Conservation (phyloP, 2,329 filamentous ascomycete species). For the Colletotrichum theobromicola region DNA sequence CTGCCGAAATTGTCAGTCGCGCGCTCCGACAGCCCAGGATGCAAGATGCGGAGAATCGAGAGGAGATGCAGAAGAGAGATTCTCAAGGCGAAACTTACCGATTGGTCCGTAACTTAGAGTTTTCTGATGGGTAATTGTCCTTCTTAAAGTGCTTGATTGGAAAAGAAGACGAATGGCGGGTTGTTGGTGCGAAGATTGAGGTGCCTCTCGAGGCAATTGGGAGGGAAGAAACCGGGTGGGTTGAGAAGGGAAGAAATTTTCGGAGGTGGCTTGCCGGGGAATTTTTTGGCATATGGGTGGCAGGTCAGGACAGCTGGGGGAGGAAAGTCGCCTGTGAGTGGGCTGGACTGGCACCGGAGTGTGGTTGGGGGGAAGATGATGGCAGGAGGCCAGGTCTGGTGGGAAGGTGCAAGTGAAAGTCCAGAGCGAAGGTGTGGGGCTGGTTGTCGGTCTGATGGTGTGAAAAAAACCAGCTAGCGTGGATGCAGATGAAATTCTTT, state of each 20-base stretch:
- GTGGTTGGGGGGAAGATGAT: background rate
- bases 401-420: background rate
- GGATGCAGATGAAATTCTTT: background rate
- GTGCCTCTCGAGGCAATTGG: background rate
- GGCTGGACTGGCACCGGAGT: slow-evolving; percentile 8
- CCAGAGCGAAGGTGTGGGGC: background rate
- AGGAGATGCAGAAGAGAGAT: background rate
- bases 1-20: background rate
- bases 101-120: background rate
- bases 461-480: background rate
- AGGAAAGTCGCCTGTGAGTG: background rate
- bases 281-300: background rate
- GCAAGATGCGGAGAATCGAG: background rate
- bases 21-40: background rate
- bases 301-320: background rate
- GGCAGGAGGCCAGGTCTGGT: background rate
- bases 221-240: background rate
- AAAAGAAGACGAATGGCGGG: background rate
- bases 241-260: background rate
- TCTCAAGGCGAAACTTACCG: background rate
- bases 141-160: background rate
- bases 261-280: background rate
- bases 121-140: background rate
- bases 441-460: background rate
- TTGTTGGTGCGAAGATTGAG: background rate